These are phyloP conservation scores for Tetrapisispora fleetii DNA, from an alignment of 805 yeast genomes.

Conservation along the genomic window DNA sequence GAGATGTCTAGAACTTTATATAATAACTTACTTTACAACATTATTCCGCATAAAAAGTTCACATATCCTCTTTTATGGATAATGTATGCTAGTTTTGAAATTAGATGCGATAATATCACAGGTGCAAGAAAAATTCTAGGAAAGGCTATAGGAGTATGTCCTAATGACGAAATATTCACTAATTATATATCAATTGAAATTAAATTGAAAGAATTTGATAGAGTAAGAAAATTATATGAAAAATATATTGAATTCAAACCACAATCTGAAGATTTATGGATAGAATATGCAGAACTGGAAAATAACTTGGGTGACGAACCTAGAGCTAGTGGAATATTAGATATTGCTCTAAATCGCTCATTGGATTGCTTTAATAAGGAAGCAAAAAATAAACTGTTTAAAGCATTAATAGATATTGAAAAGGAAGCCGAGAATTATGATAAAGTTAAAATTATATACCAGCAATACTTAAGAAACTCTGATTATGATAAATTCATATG, in stretches of 20 bases:
- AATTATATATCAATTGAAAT: conserved; percentile 62
- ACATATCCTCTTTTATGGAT: conserved; percentile 72
- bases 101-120: conserved; percentile 45
- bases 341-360: conserved; percentile 34
- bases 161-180: conserved; percentile 48
- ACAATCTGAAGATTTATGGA: conserved; percentile 36
- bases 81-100: conserved; percentile 57
- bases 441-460: conserved; percentile 44
- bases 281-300: conserved; percentile 62
- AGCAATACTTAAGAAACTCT: conserved; percentile 29
- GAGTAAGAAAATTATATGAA: conserved; percentile 66
- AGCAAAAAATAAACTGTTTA: conserved; percentile 21
- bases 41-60: conserved; percentile 50
- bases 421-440: conserved; percentile 50
- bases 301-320: conserved; percentile 54
- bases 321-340: conserved; percentile 55
- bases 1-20: conserved; percentile 43
- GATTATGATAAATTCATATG: conserved; percentile 36
- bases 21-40: conserved; percentile 34
- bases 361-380: conserved; percentile 12
- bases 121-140: conserved; percentile 65
- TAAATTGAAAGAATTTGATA: conserved; percentile 63
- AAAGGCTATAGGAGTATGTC: conserved; percentile 55
- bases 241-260: conserved; percentile 35
- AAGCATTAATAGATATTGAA: conserved; percentile 45